Percentiles rank a stretch among this genome's conserved stretches.
These are phyloP conservation scores for Cladosporium sp. DNA, from an alignment of 2,329 filamentous ascomycete species.

Conservation along the genomic window DNA sequence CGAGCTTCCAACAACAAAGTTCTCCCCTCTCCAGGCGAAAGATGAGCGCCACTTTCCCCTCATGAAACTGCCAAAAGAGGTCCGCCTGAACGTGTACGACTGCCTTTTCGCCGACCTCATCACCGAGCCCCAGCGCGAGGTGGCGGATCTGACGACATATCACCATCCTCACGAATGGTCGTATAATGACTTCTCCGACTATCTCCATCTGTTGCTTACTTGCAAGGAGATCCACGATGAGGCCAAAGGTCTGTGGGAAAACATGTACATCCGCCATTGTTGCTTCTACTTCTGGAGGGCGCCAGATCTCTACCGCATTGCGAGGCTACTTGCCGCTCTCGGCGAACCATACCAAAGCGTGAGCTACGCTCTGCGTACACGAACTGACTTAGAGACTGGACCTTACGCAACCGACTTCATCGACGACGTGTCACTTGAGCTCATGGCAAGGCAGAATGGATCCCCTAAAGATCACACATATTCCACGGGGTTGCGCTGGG, in stretches of 20 bases:
- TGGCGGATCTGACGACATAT: neutral
- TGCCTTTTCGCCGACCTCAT: conserved; percentile 8
- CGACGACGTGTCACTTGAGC: no score
- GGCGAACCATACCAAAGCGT: neutral
- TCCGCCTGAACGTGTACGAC: conserved; percentile 16
- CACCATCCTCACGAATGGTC: neutral
- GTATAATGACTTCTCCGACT: neutral
- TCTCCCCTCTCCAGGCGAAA: no score
- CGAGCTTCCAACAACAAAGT: no score
- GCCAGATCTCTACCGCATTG: neutral
- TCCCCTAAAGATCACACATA: neutral
- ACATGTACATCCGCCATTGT: neutral
- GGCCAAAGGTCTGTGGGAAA: conserved; percentile 4
- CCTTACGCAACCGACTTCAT: neutral
- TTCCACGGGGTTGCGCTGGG: neutral
- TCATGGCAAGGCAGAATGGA: no score
- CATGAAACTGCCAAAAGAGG: conserved; percentile 15
- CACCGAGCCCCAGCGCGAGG: neutral
- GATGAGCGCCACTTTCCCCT: no score
- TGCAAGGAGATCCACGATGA: neutral
- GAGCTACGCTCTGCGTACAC: neutral
- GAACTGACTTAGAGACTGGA: neutral
- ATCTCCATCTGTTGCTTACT: neutral
- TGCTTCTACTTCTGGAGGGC: neutral
- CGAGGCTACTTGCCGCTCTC: neutral